Conservation (phyloP, 2,329 filamentous ascomycete species). For the Colletotrichum sp. region DNA sequence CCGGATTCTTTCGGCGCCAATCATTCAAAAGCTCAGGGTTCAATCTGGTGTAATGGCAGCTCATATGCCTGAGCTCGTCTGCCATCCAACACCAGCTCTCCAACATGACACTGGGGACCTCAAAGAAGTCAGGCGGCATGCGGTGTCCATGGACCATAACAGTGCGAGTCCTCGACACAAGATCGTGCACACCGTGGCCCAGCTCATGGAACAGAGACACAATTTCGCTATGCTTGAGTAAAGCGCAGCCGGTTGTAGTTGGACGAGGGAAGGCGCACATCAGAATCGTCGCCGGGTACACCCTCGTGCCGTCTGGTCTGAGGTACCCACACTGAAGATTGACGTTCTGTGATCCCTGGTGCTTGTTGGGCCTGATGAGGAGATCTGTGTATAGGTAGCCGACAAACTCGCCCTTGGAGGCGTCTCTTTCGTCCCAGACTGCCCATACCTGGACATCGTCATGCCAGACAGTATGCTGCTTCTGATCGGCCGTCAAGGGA, state of each 20-base stretch:
- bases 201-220: not conserved
- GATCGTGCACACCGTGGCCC: not conserved
- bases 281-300: not conserved
- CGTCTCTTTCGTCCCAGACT: not conserved
- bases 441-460: not conserved
- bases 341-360: accelerated
- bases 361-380: not conserved
- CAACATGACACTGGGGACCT: not conserved
- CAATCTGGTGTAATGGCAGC: not conserved
- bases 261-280: not conserved
- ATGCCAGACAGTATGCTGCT: accelerated
- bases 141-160: not conserved
- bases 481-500: not conserved
- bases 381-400: not conserved
- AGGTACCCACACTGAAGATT: not conserved
- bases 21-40: not conserved
- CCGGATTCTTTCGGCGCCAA: not conserved
- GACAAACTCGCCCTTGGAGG: not conserved
- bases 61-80: not conserved
- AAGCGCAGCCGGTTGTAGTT: not conserved
- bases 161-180: not conserved
- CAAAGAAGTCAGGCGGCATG: not conserved
- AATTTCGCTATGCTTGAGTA: not conserved
- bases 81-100: not conserved
- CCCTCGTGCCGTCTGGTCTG: accelerated